Base-by-base conservation (phyloP, 2,329 filamentous ascomycete species). In the Penicillium sp. region DNA sequence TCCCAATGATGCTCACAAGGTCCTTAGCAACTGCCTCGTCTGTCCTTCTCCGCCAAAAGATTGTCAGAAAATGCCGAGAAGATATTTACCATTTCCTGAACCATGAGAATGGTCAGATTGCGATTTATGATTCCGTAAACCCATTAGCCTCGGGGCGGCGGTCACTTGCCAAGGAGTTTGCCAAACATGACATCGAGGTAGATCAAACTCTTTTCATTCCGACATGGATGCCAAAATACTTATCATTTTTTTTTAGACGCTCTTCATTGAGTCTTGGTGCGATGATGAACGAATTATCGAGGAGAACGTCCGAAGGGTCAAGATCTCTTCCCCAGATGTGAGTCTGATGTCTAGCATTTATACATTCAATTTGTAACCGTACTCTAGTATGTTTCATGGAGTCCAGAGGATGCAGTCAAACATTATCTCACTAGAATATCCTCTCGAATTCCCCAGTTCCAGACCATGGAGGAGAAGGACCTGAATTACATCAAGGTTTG, bases 101-200 rank as follows among this genome's bases (percentile, higher is more conserved):
- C 68, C 89, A 97, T 64, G 94, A 97, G 69, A 97, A 97, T 66
- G 94, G 94, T 12, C 94, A 99, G 71, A 93, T 99, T 53, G 94
- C 94, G 53, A 97, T 99, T 57, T 99, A 97, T 72, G 94, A 99
- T 75, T 94, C 95, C 26, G 95, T 99, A 18, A 99, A 99, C 67
- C 92, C 93, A 4, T 87, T 94, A 20, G 87, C 90, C 20, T 86
- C 84, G 55, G 92, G 92, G 15, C 86, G 94, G 45, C 85, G 88
- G 53, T 89, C 91, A 11, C 79, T 99, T 18, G 92, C 92, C 5
- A 96, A 96, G 75, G 94, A 99, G 69, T 96, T 99, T 71, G 88
- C 90, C n/a, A 97, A 97, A 77, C 91, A 97, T 71, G 90, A 96
- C 69, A 92, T 99, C 55, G 89, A 93, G 81, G 89, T 90, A 75